Base-by-base conservation (phyloP, 2,329 filamentous ascomycete genomes). In the Aplosporella prunicola region DNA sequence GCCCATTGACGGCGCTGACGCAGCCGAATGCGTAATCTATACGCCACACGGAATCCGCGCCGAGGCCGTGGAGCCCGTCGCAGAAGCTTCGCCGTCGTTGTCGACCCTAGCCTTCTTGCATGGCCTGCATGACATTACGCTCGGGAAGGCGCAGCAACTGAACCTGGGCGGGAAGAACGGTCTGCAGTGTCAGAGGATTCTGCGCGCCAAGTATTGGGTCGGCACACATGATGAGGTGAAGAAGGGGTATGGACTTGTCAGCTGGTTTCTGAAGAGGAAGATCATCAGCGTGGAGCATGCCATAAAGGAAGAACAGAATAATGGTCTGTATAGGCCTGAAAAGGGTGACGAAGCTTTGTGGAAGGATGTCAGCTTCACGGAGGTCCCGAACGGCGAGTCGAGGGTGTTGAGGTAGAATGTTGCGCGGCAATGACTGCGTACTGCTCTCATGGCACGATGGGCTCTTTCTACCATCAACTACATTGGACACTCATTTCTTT, bases 171-270 rank as follows among this genome's bases (percentile, higher is more conserved):
- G 69, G 0, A 61, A 71, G 41, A 81, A 80, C 47, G 78, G 73
- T 0, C 55, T 79, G 11, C 61, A 69, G 40, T 8, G 14, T 3
- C 74, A 74, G 41, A 55, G 64, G 11, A 55, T 68, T 4, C 55
- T 73, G 20, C 59, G 64, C 2, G 71, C 74, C 0, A 69, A 62
- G 45, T 81, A 80, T 47, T 82, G 77, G 78, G 57, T 81, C 13
- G 69, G 68, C 0, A 81, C 78, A 17, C 77, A 82, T 46, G 76
- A 80, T 45, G 77, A 80, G 52, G 60, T 72, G 4, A 80, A 80
- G 55, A 67, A 55, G 36, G 76, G 74, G 1, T 66, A 66, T 0
- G 76, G 76, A 0, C 46, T 80, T 5, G 67, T 80, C 8, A 67
- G 56, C 2, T 68, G 60, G 60, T 71, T 57, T 56, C 60, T 71